Base-by-base conservation (phyloP, 768 basidiomycete species). In the Sarcodon sp. region DNA sequence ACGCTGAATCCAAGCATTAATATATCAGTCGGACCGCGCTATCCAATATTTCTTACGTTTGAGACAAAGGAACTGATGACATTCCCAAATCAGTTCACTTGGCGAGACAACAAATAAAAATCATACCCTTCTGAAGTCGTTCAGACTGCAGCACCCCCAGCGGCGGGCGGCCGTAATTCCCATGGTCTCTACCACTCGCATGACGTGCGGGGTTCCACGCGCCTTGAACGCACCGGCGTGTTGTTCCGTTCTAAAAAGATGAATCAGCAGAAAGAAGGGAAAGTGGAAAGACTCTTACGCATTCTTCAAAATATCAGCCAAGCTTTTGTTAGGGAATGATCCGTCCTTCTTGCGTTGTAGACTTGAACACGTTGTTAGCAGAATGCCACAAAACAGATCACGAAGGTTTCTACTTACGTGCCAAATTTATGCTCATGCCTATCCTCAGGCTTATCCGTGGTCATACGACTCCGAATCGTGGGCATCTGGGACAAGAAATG, bases 71-170 rank as follows among this genome's bases (percentile, higher is more conserved):
- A 15, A 32, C 6, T 32, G 16, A 38, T 6, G 12, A n/a, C 39
- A 7, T n/a, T n/a, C 21, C 21, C 21, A 27, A 27, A 4, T 27
- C 4, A 27, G 21, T 4, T 27, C 21, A 3, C 4, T 27, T 4
- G 4, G 4, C 21, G 4, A 27, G 21, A 27, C 2, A 27, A 27
- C 21, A 27, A 27, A 27, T 35, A 18, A 15, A 10, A n/a, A 33
- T 44, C 62, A 47, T 51, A 72, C 76, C 70, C 72, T 79, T 48
- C 87, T 69, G 64, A 91, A 91, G 51, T 90, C 87, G 53, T 91
- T 91, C 52, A 91, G 60, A 1, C 83, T 80, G 59, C 87, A 90
- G 15, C 82, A 79, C 41, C 87, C 87, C 87, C 87, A 92, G 15
- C 59, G 53, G 31, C 88, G 74, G 57, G 76, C 83, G 49, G 81